These are phyloP conservation scores for Raphidocelis subcapitata DNA, from an alignment of 139 green algal genomes.

Conservation along the genomic window DNA sequence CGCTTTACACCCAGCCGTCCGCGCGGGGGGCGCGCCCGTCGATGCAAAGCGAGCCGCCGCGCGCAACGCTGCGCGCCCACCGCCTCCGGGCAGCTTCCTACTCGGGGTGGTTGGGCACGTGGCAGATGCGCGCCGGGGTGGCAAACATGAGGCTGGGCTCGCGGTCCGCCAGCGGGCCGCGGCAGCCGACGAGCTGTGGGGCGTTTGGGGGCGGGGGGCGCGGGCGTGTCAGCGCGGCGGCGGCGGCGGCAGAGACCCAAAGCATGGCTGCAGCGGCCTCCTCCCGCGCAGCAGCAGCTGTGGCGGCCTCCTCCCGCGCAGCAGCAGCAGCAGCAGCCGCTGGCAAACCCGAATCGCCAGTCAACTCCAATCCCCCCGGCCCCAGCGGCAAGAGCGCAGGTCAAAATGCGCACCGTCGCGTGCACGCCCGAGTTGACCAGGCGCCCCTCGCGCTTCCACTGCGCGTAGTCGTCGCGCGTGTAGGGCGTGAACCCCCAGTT, in stretches of 20 bases:
- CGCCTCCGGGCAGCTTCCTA: too few relatives aligned
- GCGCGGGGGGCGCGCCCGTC: too few relatives aligned
- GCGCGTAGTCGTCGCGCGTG: slow-evolving; percentile 84
- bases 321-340: background rate
- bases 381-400: background rate
- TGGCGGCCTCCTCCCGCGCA: too few relatives aligned
- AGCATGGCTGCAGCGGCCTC: too few relatives aligned
- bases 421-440: slow-evolving; percentile 87
- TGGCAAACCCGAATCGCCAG: background rate
- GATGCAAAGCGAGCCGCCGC: too few relatives aligned
- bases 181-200: slow-evolving; percentile 30
- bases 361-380: background rate
- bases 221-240: too few relatives aligned
- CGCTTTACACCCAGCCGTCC: too few relatives aligned
- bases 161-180: slow-evolving; percentile 55
- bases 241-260: too few relatives aligned
- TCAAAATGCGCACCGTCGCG: slow-evolving; percentile 49
- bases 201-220: background rate
- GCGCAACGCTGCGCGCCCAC: too few relatives aligned
- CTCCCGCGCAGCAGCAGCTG: too few relatives aligned
- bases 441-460: slow-evolving; percentile 93
- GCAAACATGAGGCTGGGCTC: slow-evolving; percentile 63
- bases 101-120: slow-evolving; percentile 27
- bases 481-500: slow-evolving; percentile 99
- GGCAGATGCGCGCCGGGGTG: slow-evolving; percentile 48